Evolutionary conservation across 495 filamentous ascomycete species (phyloP), one percentile per base, ranked within the genome.

Genomic region (Glonium stellatum): DNA sequence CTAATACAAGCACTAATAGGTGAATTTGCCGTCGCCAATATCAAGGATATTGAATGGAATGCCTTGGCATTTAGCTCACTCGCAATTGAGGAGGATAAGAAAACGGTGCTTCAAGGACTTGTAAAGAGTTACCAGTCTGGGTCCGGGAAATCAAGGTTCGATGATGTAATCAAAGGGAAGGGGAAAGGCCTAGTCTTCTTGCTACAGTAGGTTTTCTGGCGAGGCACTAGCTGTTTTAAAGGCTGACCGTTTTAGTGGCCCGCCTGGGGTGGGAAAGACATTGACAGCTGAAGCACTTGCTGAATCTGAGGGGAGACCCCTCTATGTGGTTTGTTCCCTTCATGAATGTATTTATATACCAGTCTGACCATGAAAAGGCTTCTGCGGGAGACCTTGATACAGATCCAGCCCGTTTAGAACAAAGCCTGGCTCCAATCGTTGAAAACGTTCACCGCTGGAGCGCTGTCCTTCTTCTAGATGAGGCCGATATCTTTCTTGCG

Each of bases 201-300:
- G n/a, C 36, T 54, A 36, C n/a, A 54, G 36, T 54, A 54, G 10
- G 52, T 35, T 50, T 50, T 22, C 41, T 44, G 10, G 13, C 22
- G 4, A 19, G 21, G 47, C 21, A 50, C 13, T 22, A 18, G 47
- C 47, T 50, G 22, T 50, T 50, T 50, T 50, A 50, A 27, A 13
- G 47, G 23, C 47, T 50, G 22, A 50, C 22, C 23, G 5, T 54
- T 54, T n/a, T 25, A 54, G 36, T 54, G 27, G 36, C 52, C 21
- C n/a, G 25, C 52, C 52, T 54, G 15, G 21, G 25, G 36, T 54
- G 21, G 52, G 52, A 54, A 54, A 54, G 52, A 54, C 52, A 41
- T 22, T 54, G 10, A 54, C 21, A 54, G 52, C 52, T 54, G n/a
- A 54, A 41, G 52, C 12, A 36, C 12, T 54, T 54, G 25, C 52